Evolutionary conservation across 1,139 yeast species (phyloP), one percentile per base, ranked within the genome.

Genomic region (Taphrina populina): DNA sequence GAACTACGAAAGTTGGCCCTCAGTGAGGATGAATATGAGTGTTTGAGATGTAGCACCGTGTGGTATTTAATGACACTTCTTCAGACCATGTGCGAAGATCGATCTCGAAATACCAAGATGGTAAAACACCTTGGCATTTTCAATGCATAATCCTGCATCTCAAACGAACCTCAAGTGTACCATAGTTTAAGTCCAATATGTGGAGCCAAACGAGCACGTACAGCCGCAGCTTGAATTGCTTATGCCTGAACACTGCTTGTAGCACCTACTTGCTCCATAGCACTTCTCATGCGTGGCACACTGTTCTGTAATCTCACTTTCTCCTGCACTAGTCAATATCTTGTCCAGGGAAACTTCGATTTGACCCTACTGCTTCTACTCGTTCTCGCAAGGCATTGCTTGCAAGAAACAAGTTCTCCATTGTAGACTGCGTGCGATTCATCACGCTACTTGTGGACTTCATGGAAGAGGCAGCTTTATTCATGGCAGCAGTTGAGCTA

Each of bases 11-110:
- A 96, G 96, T 1, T 83, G 88, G 67, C 78, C 81, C 3, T 81
- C 82, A 59, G 90, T 92, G 63, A 87, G 84, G 64, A 92, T 92
- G 99, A 79, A 87, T 71, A 78, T 82, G 84, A 77, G 84, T 62
- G 83, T 81, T 58, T 75, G 67, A 49, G 11, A 20, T 8, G 21
- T 8, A 33, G 13, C n/a, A n/a, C n/a, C n/a, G n/a, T n/a, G n/a
- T n/a, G n/a, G n/a, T n/a, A n/a, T n/a, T n/a, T n/a, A n/a, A n/a
- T n/a, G n/a, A n/a, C n/a, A n/a, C n/a, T n/a, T n/a, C n/a, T n/a
- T n/a, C n/a, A n/a, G n/a, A n/a, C n/a, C n/a, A n/a, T n/a, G n/a
- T n/a, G n/a, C n/a, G n/a, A n/a, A n/a, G n/a, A n/a, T n/a, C n/a
- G n/a, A n/a, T n/a, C n/a, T n/a, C n/a, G n/a, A n/a, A n/a, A n/a